These are phyloP conservation scores for Plenodomus lindquistii DNA, from an alignment of 2,329 filamentous ascomycete genomes.

Conservation along the genomic window DNA sequence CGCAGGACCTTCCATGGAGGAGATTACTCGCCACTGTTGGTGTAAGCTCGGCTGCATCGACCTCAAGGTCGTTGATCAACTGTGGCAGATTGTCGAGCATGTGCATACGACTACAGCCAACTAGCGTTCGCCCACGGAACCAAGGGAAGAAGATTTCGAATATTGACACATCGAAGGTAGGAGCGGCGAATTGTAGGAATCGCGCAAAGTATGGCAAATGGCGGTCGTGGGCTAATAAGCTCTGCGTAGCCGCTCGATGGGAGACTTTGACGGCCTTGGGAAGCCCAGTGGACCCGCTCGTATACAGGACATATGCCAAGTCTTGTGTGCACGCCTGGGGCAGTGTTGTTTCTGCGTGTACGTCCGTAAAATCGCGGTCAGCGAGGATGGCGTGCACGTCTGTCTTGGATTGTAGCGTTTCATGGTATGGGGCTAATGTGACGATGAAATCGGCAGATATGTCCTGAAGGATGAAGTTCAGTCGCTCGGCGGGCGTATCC, in stretches of 20 bases:
- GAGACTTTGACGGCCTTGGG: constrained; percentile 87
- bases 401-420: constrained; percentile 43
- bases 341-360: constrained; percentile 10
- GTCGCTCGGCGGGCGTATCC: constrained; percentile 75
- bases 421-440: constrained; percentile 57
- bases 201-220: constrained; percentile 76
- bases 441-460: constrained; percentile 71
- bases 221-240: constrained; percentile 76
- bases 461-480: constrained; percentile 81
- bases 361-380: constrained; percentile 43
- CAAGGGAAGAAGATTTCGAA: constrained; percentile 94
- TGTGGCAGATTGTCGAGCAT: constrained; percentile 76
- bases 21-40: constrained; percentile 84
- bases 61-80: constrained; percentile 64
- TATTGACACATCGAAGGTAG: constrained; percentile 91
- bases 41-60: constrained; percentile 87
- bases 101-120: constrained; percentile 68
- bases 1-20: constrained; percentile 67
- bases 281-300: constrained; percentile 84
- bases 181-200: constrained; percentile 89
- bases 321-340: constrained; percentile 32
- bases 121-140: constrained; percentile 72
- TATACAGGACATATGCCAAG: constrained; percentile 90
- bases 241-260: constrained; percentile 79
- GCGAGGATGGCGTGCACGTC: constrained; percentile 47